Base-by-base conservation (phyloP, 495 filamentous ascomycete genomes). In the Hypoxylon subgilvum region DNA sequence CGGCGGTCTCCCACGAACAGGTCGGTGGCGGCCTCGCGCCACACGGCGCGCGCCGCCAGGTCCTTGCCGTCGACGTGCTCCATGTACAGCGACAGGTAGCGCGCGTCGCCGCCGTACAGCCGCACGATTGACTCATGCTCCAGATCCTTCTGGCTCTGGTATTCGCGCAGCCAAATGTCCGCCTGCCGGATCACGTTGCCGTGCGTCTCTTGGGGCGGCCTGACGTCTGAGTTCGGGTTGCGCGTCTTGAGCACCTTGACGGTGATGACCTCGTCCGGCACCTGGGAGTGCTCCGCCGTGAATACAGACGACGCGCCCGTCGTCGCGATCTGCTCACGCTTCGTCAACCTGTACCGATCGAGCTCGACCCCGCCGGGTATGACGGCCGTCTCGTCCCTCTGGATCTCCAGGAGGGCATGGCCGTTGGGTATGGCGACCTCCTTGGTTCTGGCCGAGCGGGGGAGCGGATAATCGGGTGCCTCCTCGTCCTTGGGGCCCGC, bases 41-140 rank as follows among this genome's bases (percentile, higher is more conserved):
- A 80, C 4, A 70, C 63, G 13, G 68, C 72, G 22, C 64, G 58
- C 36, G 71, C 63, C 1, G 73, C 65, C 8, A 80, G 67, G 35
- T 80, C 76, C 32, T 70, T 71, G 12, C 74, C 76, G 21, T 79
- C 73, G n/a, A 79, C 70, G 21, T 79, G 75, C 48, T 80, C 78
- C 78, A 80, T 79, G 43, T 80, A 80, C 9, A 80, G 48, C 5
- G 76, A 79, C 45, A 80, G 52, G 49, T 72, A 80, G 9, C 78
- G 72, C 7, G 78, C 78, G 19, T 80, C 78, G 30, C 76, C 76
- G 21, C 76, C 76, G 44, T 80, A 76, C 9, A 78, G 57, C 1
- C 68, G 69, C 28, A 80, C 78, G 47, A 80, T 80, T 34, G 73
- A 78, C 38, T 74, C 67, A 61, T 80, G 78, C 27, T 73, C 62